A percentile compares a stretch with the other conserved stretches of the same genome.
These are phyloP conservation scores for Stropharia rugosoannulata DNA, from an alignment of 768 basidiomycete genomes.

Conservation along the genomic window DNA sequence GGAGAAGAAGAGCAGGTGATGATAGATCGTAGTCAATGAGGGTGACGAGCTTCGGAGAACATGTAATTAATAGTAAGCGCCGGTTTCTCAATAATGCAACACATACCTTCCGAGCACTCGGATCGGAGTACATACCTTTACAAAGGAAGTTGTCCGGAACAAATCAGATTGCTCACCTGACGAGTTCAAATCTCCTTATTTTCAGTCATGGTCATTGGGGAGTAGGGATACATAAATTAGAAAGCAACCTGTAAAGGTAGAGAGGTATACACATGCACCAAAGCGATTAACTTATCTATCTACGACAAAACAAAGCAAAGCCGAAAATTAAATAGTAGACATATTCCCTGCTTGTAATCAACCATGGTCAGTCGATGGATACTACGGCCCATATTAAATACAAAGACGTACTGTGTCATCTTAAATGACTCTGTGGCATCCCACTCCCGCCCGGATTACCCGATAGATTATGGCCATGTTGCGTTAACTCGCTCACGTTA, in stretches of 20 bases:
- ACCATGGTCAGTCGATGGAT: neutral
- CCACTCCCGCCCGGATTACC: neutral
- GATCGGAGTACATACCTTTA: too few species aligned
- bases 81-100: too few species aligned
- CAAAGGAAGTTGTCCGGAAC: too few species aligned
- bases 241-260: neutral
- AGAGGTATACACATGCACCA: neutral
- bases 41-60: neutral
- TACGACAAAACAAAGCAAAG: slow-evolving; percentile 3
- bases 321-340: neutral
- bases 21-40: neutral
- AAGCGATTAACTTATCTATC: slow-evolving; percentile 1
- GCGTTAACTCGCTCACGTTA: slow-evolving; percentile 38
- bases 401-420: neutral
- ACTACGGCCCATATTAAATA: neutral
- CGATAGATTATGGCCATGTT: slow-evolving; percentile 7
- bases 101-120: too few species aligned
- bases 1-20: too few species aligned
- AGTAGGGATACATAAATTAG: neutral
- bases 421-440: slow-evolving; percentile 6
- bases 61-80: too few species aligned
- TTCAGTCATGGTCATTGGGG: too few species aligned
- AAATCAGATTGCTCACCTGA: too few species aligned
- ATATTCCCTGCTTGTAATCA: neutral
- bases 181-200: too few species aligned